Conservation (phyloP, 768 basidiomycete species). For the Agrocybe pediades region DNA sequence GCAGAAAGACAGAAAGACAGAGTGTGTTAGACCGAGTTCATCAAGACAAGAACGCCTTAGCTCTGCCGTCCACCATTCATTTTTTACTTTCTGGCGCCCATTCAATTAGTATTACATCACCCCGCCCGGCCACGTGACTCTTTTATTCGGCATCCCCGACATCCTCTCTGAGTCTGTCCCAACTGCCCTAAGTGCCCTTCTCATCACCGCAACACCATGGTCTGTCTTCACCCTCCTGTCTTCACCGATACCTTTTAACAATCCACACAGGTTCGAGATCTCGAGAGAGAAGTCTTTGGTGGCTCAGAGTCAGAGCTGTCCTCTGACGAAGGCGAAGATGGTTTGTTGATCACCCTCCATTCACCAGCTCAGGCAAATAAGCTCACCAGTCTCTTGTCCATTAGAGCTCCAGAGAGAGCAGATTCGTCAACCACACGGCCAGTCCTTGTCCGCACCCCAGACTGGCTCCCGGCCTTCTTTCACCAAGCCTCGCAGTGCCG, state of each 20-base stretch:
- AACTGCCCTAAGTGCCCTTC: neutral
- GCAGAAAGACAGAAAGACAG: neutral
- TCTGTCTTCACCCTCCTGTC: slow-evolving; percentile 11
- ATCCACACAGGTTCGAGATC: slow-evolving; percentile 29
- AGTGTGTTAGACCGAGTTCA: neutral
- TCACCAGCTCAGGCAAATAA: neutral
- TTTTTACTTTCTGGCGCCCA: neutral
- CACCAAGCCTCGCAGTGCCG: slow-evolving; percentile 17
- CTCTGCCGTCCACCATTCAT: slow-evolving; percentile 5
- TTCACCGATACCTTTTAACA: slow-evolving; percentile 5
- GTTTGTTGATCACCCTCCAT: slow-evolving; percentile 24
- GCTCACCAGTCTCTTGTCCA: neutral
- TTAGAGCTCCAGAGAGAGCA: slow-evolving; percentile 24
- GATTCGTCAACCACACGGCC: slow-evolving; percentile 32
- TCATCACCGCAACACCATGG: slow-evolving; percentile 18
- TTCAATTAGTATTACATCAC: slow-evolving; percentile 3
- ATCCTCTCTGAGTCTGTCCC: neutral
- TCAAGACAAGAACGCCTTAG: neutral
- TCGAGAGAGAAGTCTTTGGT: slow-evolving; percentile 78
- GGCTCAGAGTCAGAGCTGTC: slow-evolving; percentile 86
- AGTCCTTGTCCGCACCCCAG: slow-evolving; percentile 16
- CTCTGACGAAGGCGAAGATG: slow-evolving; percentile 72
- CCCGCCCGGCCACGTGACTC: slow-evolving; percentile 1
- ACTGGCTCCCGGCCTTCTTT: slow-evolving; percentile 12
- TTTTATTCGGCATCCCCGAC: neutral